Conservation (phyloP, 2,329 filamentous ascomycete species). For the Ophiocordyceps polyrhachis-furcata region DNA sequence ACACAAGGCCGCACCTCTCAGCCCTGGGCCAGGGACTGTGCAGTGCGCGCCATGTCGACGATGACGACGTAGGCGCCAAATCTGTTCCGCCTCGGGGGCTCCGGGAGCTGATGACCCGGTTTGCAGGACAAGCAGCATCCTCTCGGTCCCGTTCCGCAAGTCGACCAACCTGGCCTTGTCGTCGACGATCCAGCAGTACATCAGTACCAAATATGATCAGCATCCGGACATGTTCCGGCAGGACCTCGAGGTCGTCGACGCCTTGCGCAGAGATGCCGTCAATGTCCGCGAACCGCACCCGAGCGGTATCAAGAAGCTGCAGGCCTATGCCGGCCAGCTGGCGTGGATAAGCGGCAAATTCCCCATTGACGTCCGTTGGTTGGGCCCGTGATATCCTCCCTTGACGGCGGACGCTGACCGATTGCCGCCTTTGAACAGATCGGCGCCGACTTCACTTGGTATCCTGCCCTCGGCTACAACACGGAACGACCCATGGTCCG, state of each 20-base stretch:
- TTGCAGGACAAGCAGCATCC: conserved; percentile 32
- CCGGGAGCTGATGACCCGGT: background rate
- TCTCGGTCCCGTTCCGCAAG: conserved; percentile 74
- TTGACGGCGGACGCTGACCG: conserved; percentile 1
- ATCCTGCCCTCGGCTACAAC: conserved; percentile 82
- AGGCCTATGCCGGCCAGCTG: conserved; percentile 79
- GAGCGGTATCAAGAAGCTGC: conserved; percentile 74
- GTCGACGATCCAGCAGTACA: conserved; percentile 78
- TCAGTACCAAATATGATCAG: conserved; percentile 96
- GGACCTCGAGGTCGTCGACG: conserved; percentile 71
- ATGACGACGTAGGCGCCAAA: background rate
- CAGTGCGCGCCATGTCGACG: background rate
- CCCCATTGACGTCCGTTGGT: conserved; percentile 56
- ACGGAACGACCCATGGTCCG: conserved; percentile 50
- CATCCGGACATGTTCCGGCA: conserved; percentile 91
- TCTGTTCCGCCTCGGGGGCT: background rate
- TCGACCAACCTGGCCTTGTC: conserved; percentile 64
- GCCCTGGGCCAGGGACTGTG: no score
- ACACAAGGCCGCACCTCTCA: no score
- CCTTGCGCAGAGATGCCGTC: conserved; percentile 67
- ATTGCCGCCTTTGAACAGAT: conserved; percentile 37
- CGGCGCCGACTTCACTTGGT: conserved; percentile 92
- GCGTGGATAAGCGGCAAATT: conserved; percentile 92
- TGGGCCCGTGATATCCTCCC: background rate
- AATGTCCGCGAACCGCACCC: conserved; percentile 75